Evolutionary conservation across 1,284 basidiomycete species (phyloP).

Genomic region (Exobasidium rhododendri): DNA sequence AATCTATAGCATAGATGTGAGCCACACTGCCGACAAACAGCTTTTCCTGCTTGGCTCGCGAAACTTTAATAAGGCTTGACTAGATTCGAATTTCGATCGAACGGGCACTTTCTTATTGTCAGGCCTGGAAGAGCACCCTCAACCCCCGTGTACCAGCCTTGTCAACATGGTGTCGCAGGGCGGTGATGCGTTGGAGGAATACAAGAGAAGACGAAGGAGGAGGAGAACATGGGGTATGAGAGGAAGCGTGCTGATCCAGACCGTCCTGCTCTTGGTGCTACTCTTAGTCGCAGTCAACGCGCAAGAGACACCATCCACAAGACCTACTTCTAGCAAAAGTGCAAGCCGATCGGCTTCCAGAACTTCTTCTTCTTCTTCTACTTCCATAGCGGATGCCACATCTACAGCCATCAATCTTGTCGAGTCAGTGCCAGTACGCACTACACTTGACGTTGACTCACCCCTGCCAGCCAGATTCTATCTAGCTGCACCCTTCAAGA

Average conservation of each 20-base stretch:
- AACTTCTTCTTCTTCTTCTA: not conserved
- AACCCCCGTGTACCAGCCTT: too few relatives aligned
- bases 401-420: not conserved
- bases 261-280: not conserved
- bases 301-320: not conserved
- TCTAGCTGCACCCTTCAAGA: slow-evolving; percentile 1
- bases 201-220: not conserved
- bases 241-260: not conserved
- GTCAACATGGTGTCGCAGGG: too few relatives aligned
- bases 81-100: too few relatives aligned
- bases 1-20: too few relatives aligned
- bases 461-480: not conserved
- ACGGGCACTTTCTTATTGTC: too few relatives aligned
- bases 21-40: too few relatives aligned
- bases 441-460: not conserved
- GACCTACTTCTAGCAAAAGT: not conserved
- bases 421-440: not conserved
- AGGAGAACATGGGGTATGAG: too few relatives aligned
- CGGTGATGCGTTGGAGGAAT: not conserved
- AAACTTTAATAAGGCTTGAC: too few relatives aligned
- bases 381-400: not conserved
- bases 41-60: too few relatives aligned
- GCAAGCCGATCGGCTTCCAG: not conserved
- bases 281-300: not conserved
- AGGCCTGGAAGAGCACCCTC: too few relatives aligned